Base-by-base conservation (phyloP, 2,329 filamentous ascomycete genomes). In the Colletotrichum euphorbiae region DNA sequence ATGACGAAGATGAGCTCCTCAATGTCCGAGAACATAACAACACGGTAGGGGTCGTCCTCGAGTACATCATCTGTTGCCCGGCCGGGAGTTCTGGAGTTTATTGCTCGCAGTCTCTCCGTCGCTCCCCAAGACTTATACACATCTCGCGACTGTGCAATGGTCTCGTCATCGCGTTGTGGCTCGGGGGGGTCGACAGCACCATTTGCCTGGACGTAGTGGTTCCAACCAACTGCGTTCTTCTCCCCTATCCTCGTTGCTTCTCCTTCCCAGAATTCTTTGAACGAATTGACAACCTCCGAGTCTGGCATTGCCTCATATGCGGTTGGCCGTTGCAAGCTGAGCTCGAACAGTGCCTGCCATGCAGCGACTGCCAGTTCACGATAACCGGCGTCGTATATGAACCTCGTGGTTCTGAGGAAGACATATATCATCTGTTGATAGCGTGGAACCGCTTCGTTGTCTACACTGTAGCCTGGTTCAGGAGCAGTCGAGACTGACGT, bases 221-320 rank as follows among this genome's bases (percentile, higher is more conserved):
- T 76, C 94, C 94, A 98, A 1, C 94, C 93, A 69, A 84, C 82
- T 3, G 93, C 90, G 2, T 82, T 83, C 1, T 79, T 74, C 72
- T 98, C 95, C 9, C 95, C 95, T 61, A 97, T 86, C 6, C 95
- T 87, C 0, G 91, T 83, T 0, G 89, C 84, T 75, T 98, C 95
- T 64, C 89, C 92, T 67, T 97, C 93, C 96, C 96, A 98, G 71
- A 96, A 97, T 2, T 90, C 85, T 54, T 87, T 82, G 69, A 97
- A 92, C 0, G 75, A 74, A 2, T 78, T 75, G 11, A 83, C 45
- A 0, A 60, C 42, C 33, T 69, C 38, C 9, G 33, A 56, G 5
- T 72, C 71, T 9, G 71, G 52, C n/a, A 70, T 71, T 11, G 73
- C 61, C 2, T 73, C 71, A 45, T 74, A 52, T 8, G 12, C 62